Evolutionary conservation across 768 basidiomycete genomes (phyloP).

Genomic region (Podaxis sp.): DNA sequence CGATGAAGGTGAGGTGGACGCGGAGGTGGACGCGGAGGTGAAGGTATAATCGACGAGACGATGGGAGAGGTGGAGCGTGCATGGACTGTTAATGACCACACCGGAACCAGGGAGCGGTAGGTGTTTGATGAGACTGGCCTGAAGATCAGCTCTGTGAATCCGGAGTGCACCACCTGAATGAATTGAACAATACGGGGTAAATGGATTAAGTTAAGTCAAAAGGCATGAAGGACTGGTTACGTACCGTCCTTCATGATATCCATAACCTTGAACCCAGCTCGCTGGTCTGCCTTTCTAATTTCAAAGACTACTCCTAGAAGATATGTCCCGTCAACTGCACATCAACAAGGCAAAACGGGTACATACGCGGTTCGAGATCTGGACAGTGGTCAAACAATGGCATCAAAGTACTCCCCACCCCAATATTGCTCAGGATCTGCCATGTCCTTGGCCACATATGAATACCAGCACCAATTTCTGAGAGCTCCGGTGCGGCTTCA

Average conservation of each 20-base stretch:
- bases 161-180: slow-evolving; percentile 6
- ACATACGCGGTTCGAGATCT: slow-evolving; percentile 18
- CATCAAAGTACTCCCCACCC: slow-evolving; percentile 12
- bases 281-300: slow-evolving; percentile 34
- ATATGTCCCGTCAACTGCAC: neutral
- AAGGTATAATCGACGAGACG: slow-evolving; percentile 44
- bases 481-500: slow-evolving; percentile 38
- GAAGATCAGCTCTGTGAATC: slow-evolving; percentile 61
- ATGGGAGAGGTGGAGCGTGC: slow-evolving; percentile 45
- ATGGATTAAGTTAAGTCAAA: too few species aligned
- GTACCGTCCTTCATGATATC: slow-evolving; percentile 13
- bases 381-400: slow-evolving; percentile 17
- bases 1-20: neutral
- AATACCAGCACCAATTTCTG: slow-evolving; percentile 46
- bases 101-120: slow-evolving; percentile 30
- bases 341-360: neutral
- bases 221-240: neutral
- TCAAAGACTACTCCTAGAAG: slow-evolving; percentile 23
- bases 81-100: slow-evolving; percentile 20
- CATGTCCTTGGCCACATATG: slow-evolving; percentile 29
- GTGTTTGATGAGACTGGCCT: slow-evolving; percentile 45
- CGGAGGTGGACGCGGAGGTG: neutral
- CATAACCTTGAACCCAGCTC: slow-evolving; percentile 8
- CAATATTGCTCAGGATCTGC: slow-evolving; percentile 15
- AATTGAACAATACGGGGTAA: neutral